Base-by-base conservation (phyloP, 768 basidiomycete species). In the Rickenella mellea region DNA sequence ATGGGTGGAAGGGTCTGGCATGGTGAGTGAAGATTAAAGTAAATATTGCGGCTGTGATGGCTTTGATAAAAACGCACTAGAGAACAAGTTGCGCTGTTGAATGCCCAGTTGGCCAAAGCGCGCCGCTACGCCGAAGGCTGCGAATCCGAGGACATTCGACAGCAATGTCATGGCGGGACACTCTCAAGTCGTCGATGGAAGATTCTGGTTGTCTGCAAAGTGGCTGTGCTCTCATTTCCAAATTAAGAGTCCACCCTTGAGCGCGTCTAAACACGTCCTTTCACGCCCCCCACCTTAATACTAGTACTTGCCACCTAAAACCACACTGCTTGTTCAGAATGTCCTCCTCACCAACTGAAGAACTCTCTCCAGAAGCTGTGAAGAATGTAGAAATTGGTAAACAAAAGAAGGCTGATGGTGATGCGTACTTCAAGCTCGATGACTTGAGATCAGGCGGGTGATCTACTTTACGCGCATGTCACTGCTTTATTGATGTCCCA, bases 21-120 rank as follows among this genome's bases (percentile, higher is more conserved):
- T 24, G 28, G 14, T n/a, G 27, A n/a, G 43, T 26, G 29, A 10
- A 21, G 24, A n/a, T 21, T 11, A 22, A 3, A 2, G 29, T 9
- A 6, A 6, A 9, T 11, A 5, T 7, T 15, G 32, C 33, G 17
- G 9, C 27, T 4, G 4, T 14, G 20, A 5, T 8, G 19, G 22
- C 8, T n/a, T 15, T 36, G 39, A 9, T 24, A 31, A 5, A 30
- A 17, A 74, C 89, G 59, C 56, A 93, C 91, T 88, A 35, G 78
- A 72, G 61, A 85, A 75, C 46, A 92, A 71, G 55, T 80, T 78
- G 54, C 83, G 71, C 57, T 73, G 80, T 61, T 89, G 83, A 54
- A 96, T 83, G 41, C 82, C 83, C 19, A 96, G 78, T 64, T 93
- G 90, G 52, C 86, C 88, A 46, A 90, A 69, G 45, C 92, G 74